A percentile compares a stretch with the other conserved stretches of the same genome.
Conservation (phyloP, 345 rosid species). For the Dovyalis caffra region DNA sequence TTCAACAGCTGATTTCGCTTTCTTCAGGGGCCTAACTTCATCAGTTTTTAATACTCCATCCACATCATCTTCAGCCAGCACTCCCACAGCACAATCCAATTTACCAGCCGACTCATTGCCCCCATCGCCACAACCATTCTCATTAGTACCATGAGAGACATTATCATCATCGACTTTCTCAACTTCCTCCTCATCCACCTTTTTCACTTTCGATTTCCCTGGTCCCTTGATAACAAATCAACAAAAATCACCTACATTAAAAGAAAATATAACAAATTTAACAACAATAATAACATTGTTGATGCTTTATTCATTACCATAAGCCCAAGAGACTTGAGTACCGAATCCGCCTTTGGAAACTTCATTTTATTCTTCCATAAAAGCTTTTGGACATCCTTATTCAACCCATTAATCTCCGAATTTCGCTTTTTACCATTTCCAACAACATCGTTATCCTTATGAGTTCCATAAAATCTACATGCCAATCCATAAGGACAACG, state of each 20-base stretch:
- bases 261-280: neutral
- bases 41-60: conserved; percentile 36
- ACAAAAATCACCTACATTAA: neutral
- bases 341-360: conserved; percentile 72
- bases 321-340: conserved; percentile 68
- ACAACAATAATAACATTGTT: neutral
- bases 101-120: conserved; percentile 25
- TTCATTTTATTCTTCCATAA: conserved; percentile 81
- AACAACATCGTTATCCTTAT: conserved; percentile 31
- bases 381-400: conserved; percentile 79
- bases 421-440: conserved; percentile 21
- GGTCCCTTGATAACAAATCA: conserved; percentile 34
- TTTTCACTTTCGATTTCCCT: conserved; percentile 45
- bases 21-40: conserved; percentile 63
- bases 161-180: conserved; percentile 17
- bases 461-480: conserved; percentile 75
- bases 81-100: conserved; percentile 31
- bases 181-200: conserved; percentile 36
- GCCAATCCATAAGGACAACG: conserved; percentile 76
- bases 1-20: conserved; percentile 49
- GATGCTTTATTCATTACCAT: conserved; percentile 40
- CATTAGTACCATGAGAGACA: conserved; percentile 26
- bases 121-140: conserved; percentile 26
- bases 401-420: conserved; percentile 67
- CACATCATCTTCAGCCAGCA: conserved; percentile 25